A percentile compares a stretch with the other conserved stretches of the same genome.
phyloP scores from a whole-genome alignment of 202 grass and related monocot species.

The Setaria italica region DNA sequence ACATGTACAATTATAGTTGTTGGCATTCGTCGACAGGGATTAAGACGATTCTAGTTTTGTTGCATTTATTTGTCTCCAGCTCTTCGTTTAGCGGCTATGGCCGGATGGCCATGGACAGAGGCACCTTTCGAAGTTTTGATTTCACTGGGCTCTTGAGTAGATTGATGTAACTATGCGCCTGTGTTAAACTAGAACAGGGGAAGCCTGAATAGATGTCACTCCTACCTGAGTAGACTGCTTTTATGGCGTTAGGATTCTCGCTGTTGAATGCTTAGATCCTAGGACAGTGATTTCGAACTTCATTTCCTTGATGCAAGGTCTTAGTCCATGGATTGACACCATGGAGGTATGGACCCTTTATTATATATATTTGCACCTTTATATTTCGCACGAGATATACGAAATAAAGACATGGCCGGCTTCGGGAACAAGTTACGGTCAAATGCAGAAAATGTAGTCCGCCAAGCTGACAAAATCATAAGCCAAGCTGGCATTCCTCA shows the following conservation, averaged over 20 bases:
- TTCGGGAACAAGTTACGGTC: too few species aligned
- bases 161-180: constrained; percentile 15
- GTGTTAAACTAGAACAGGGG: neutral
- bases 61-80: constrained; percentile 27
- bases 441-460: too few species aligned
- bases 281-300: neutral
- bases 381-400: too few species aligned
- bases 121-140: constrained; percentile 15
- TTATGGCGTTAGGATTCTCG: neutral
- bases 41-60: constrained; percentile 17
- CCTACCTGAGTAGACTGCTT: neutral
- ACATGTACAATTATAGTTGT: constrained; percentile 42
- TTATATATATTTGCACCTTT: too few species aligned
- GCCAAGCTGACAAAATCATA: too few species aligned
- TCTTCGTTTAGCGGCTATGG: constrained; percentile 37
- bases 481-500: too few species aligned
- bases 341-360: neutral
- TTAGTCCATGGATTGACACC: too few species aligned
- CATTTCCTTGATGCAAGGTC: neutral
- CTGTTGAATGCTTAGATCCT: neutral
- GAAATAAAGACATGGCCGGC: too few species aligned
- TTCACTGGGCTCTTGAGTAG: constrained; percentile 13
- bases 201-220: constrained; percentile 19
- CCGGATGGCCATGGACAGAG: neutral
- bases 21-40: constrained; percentile 48